A percentile compares a stretch with the other conserved stretches of the same genome.
These are phyloP conservation scores for Porcisia deanei DNA, from an alignment of 208 protist genomes.

Conservation along the genomic window DNA sequence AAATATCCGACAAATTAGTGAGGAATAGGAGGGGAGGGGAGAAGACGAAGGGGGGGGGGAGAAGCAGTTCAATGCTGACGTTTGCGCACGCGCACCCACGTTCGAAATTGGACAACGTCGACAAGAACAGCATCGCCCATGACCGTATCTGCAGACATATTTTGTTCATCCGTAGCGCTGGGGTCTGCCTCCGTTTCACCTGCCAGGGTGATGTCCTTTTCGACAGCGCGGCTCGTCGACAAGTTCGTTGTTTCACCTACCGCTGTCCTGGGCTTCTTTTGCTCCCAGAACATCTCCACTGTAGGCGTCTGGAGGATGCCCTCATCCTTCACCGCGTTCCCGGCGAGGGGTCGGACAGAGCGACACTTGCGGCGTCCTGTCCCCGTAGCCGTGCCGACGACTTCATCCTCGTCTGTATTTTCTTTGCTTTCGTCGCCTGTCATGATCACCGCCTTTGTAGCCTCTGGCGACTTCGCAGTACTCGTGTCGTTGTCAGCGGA, in stretches of 20 bases:
- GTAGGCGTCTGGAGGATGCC: conserved; percentile 57
- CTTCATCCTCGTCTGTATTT: not conserved
- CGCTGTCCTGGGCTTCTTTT: conserved; percentile 6
- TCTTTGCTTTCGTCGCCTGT: not conserved
- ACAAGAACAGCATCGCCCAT: conserved; percentile 49
- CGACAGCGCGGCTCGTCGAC: not conserved
- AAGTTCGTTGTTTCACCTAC: not conserved
- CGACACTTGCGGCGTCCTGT: not conserved
- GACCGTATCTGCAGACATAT: conserved; percentile 6
- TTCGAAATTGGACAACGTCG: conserved; percentile 74
- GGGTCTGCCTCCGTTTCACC: not conserved
- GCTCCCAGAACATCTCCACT: conserved; percentile 61
- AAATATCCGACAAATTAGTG: too few species aligned
- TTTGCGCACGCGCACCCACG: conserved; percentile 54
- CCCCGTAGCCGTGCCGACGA: not conserved
- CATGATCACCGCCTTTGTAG: not conserved
- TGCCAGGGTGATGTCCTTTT: not conserved
- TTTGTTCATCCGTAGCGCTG: not conserved
- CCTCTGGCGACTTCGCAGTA: not conserved
- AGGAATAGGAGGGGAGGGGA: too few species aligned
- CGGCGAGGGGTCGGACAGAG: conserved; percentile 15
- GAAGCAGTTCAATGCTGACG: conserved; percentile 11
- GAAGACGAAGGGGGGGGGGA: too few species aligned
- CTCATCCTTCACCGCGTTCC: conserved; percentile 40
- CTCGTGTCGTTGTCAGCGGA: not conserved